Base-by-base conservation (phyloP, 768 basidiomycete species). In the Hygrophoropsis aurantiaca region DNA sequence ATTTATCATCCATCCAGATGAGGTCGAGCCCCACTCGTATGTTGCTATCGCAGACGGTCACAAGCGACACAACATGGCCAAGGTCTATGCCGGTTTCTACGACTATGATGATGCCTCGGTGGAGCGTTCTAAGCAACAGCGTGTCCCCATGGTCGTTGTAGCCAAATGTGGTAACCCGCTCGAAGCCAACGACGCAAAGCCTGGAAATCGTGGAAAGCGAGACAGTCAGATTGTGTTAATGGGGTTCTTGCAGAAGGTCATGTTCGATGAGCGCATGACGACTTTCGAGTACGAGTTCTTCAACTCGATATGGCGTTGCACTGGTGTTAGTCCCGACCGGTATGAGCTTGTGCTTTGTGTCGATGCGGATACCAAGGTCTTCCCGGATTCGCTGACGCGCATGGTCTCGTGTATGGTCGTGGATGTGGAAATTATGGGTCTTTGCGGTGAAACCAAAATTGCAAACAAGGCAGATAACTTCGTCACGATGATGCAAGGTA, bases 211-310 rank as follows among this genome's bases (percentile, higher is more conserved):
- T 66, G 97, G 97, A 40, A 99, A 98, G 71, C 95, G 97, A 52
- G 97, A 99, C 73, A 89, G 85, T 62, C 97, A 99, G 68, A 94
- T 99, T 58, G 87, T 99, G 42, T 74, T 98, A 51, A 99, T 99
- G 97, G 79, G 80, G 16, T 98, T 98, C 78, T 74, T 98, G 64
- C 97, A 99, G 69, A 98, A 97, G 67, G 94, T 98, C 58, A 97
- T 99, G 94, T 98, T 98, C 58, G 97, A 99, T 69, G 97, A 99
- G 74, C 84, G 97, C 43, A 98, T 99, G 95, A 97, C 95, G 51
- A 95, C 91, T 45, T 94, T 99, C 65, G 97, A 98, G 72, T 98
- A 98, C 66, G 97, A 98, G 70, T 97, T 98, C 69, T 99, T 99
- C 84, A 99, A 99, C 69, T 85, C 92, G 44, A 75, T 98, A 16